A percentile compares a stretch with the other conserved stretches of the same genome.
These are phyloP conservation scores for Inga laurina DNA, from an alignment of 306 rosid species.

Conservation along the genomic window DNA sequence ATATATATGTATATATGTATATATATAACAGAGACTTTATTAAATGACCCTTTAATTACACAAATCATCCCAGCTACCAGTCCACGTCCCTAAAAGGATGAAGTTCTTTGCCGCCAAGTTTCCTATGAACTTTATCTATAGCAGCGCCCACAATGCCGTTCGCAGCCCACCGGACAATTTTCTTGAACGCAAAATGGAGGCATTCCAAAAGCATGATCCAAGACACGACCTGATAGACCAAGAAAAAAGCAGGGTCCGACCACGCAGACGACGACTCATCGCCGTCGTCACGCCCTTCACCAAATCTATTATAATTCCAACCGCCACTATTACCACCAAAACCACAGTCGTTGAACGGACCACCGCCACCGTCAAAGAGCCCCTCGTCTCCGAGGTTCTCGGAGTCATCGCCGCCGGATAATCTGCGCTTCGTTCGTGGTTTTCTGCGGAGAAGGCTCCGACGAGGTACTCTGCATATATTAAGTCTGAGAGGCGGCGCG, in stretches of 20 bases:
- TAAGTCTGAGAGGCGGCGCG: constrained; percentile 64
- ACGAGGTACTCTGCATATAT: constrained; percentile 35
- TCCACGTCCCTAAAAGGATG: not conserved
- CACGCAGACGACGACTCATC: constrained; percentile 65
- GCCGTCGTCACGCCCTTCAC: constrained; percentile 58
- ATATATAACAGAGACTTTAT: not conserved
- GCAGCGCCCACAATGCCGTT: constrained; percentile 61
- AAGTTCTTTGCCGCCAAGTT: constrained; percentile 36
- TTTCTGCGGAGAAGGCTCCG: constrained; percentile 60
- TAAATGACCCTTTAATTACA: not conserved
- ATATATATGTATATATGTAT: no score
- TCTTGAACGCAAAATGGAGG: constrained; percentile 79
- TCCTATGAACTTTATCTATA: constrained; percentile 62
- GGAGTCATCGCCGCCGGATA: constrained; percentile 49
- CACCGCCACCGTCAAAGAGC: constrained; percentile 53
- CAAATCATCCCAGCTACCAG: not conserved
- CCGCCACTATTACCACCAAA: constrained; percentile 54
- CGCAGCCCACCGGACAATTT: constrained; percentile 54
- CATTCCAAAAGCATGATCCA: constrained; percentile 89
- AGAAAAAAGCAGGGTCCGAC: constrained; percentile 76
- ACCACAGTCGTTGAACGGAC: constrained; percentile 36
- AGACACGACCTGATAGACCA: constrained; percentile 77
- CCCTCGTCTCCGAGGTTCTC: constrained; percentile 47
- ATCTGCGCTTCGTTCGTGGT: constrained; percentile 64
- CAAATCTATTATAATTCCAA: constrained; percentile 75